phyloP scores from a whole-genome alignment of 148 eudicot species.

The Persicaria tinctoria region DNA sequence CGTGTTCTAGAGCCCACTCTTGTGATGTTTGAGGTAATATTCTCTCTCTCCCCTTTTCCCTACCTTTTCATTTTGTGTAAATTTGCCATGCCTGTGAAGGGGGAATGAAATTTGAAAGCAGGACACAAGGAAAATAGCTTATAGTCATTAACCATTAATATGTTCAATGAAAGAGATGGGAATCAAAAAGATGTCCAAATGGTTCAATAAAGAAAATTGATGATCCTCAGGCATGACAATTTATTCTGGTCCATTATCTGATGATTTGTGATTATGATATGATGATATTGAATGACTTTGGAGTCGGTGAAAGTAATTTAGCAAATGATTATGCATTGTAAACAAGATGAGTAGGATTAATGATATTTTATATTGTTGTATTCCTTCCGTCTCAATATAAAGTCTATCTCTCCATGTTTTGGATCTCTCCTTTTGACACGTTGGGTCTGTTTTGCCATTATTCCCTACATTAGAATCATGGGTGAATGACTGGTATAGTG shows the following conservation, averaged over 20 bases:
- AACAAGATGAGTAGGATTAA: too few relatives aligned
- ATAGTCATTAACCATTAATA: background rate
- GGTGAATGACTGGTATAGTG: background rate
- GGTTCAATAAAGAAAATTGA: background rate
- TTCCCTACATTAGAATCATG: background rate
- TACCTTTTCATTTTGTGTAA: background rate
- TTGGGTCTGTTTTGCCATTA: background rate
- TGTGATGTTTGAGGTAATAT: constrained; percentile 85
- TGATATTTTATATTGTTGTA: background rate
- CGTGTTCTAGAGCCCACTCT: constrained; percentile 92
- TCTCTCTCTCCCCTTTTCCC: background rate
- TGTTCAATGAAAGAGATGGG: background rate
- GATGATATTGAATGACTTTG: background rate
- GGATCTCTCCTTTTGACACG: background rate
- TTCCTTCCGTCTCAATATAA: background rate
- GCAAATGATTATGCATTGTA: too few relatives aligned
- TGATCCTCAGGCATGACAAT: background rate
- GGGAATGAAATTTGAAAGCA: background rate
- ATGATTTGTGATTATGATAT: background rate
- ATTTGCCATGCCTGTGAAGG: background rate
- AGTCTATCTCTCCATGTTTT: background rate
- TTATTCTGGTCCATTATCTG: background rate
- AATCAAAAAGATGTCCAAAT: background rate
- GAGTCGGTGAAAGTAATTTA: too few relatives aligned
- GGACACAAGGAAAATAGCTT: background rate